phyloP scores from a whole-genome alignment of 139 green algal genomes.

The Parachlorella kessleri region DNA sequence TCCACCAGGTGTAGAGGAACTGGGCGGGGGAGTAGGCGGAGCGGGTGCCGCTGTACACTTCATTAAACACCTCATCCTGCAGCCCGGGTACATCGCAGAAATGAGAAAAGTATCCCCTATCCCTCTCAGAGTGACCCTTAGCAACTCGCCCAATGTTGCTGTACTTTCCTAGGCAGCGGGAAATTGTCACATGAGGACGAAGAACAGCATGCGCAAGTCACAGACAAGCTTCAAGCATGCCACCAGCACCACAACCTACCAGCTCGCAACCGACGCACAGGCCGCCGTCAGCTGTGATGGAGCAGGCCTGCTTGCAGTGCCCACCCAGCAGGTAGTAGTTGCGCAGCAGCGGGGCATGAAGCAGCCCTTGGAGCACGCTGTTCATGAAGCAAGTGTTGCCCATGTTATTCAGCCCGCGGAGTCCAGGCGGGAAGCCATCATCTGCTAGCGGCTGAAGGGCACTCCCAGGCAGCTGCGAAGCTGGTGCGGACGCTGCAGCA shows the following conservation, averaged over 20 bases:
- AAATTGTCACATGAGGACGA: neutral
- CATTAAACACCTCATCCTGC: constrained; percentile 69
- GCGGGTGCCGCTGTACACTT: constrained; percentile 58
- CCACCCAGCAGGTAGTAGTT: constrained; percentile 74
- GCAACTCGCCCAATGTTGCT: too few relatives aligned
- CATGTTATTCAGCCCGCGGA: constrained; percentile 92
- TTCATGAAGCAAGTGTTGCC: constrained; percentile 99
- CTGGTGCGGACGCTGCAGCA: neutral
- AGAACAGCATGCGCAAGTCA: neutral
- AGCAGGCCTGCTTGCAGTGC: constrained; percentile 58
- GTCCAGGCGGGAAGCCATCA: constrained; percentile 48
- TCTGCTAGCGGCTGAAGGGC: neutral
- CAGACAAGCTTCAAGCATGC: too few relatives aligned
- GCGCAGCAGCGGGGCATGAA: constrained; percentile 79
- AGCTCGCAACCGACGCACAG: constrained; percentile 49
- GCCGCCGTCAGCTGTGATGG: constrained; percentile 16
- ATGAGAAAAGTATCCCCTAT: too few relatives aligned
- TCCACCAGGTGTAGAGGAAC: constrained; percentile 86
- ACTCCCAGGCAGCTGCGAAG: neutral
- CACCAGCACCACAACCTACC: constrained; percentile 2
- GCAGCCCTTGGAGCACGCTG: constrained; percentile 87
- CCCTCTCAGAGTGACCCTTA: too few relatives aligned
- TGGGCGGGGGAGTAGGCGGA: constrained; percentile 58
- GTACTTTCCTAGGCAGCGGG: too few relatives aligned
- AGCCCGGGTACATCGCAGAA: neutral